These are phyloP conservation scores for Coniochaeta sp. DNA, from an alignment of 2,329 filamentous ascomycete species.

Conservation along the genomic window DNA sequence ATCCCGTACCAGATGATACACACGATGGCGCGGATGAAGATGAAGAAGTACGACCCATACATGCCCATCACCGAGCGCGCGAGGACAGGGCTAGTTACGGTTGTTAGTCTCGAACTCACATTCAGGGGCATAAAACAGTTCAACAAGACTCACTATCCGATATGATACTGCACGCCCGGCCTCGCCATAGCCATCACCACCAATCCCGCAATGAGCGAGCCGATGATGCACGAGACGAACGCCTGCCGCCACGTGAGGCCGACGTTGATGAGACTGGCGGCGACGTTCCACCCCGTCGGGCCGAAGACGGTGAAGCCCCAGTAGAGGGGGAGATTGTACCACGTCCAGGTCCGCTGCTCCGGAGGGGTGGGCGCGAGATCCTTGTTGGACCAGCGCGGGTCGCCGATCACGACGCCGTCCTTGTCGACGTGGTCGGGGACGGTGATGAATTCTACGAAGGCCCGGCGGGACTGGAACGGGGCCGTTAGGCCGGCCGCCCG, in stretches of 20 bases:
- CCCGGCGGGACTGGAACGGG: background rate
- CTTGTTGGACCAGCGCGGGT: background rate
- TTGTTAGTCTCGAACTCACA: background rate
- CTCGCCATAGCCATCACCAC: background rate
- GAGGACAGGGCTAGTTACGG: background rate
- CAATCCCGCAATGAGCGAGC: background rate
- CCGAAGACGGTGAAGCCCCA: background rate
- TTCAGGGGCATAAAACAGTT: background rate
- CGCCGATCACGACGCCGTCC: background rate
- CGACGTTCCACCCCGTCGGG: constrained; percentile 1
- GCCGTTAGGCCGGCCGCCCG: background rate
- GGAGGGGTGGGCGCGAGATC: background rate
- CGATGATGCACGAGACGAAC: constrained; percentile 1
- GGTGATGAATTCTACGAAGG: background rate
- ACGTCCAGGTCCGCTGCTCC: constrained; percentile 1
- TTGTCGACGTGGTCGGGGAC: background rate
- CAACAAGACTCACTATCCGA: constrained; percentile 2
- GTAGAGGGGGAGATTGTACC: constrained; percentile 1
- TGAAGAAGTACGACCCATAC: constrained; percentile 4
- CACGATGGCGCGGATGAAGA: background rate
- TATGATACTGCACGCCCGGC: background rate
- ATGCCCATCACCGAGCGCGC: background rate
- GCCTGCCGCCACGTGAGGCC: constrained; percentile 1
- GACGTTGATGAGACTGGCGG: background rate
- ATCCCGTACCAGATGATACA: constrained; percentile 1